Conservation (phyloP, 192 early-diverging fungal species). For the Oehlia diaphana region DNA sequence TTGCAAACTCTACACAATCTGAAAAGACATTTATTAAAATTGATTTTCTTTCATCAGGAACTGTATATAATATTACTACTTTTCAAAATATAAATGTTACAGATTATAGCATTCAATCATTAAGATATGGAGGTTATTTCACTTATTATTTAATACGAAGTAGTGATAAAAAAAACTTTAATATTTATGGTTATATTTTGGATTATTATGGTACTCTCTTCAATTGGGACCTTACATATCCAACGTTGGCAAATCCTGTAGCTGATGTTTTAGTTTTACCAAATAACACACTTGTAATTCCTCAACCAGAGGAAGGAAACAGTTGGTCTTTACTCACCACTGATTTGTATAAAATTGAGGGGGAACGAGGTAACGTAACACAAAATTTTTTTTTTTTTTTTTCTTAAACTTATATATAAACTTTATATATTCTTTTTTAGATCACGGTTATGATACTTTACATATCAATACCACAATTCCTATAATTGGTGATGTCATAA, state of each 20-base stretch:
- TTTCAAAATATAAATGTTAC: neutral
- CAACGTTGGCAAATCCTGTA: neutral
- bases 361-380: neutral
- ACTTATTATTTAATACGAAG: no score
- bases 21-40: no score
- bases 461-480: neutral
- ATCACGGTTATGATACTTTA: neutral
- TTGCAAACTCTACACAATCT: neutral
- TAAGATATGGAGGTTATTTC: neutral
- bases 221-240: neutral
- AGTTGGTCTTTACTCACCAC: neutral
- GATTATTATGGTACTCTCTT: neutral
- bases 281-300: neutral
- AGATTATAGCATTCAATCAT: neutral
- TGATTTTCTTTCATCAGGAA: neutral
- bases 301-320: neutral
- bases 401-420: no score
- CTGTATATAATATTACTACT: neutral
- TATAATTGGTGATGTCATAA: neutral
- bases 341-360: neutral
- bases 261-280: neutral
- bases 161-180: no score
- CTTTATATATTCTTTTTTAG: neutral
- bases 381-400: neutral
- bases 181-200: neutral